Percentiles rank a stretch among this genome's conserved stretches.
Evolutionary conservation across 441 rosid species (phyloP).

Genomic region (Euphorbia schlechtendalii): DNA sequence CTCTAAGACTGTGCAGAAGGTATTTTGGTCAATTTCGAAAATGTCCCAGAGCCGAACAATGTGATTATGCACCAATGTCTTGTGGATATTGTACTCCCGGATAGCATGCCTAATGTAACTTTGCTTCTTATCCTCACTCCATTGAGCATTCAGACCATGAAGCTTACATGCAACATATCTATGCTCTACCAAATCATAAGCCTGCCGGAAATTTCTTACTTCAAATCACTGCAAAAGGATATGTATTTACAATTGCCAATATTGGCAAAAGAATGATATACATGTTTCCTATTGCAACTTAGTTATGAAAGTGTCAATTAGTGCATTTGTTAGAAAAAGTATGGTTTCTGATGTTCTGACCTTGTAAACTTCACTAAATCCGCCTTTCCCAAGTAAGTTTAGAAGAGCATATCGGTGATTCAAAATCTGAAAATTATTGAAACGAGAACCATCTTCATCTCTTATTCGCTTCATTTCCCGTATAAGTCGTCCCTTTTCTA

Average conservation of each 20-base stretch:
- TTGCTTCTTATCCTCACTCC: conserved; percentile 99
- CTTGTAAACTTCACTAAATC: conserved; percentile 99
- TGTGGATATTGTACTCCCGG: conserved; percentile 95
- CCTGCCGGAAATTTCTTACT: conserved; percentile 80
- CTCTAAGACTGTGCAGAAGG: conserved; percentile 97
- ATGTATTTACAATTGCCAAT: conserved; percentile 52
- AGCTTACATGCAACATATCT: conserved; percentile 98
- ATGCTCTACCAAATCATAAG: conserved; percentile 95
- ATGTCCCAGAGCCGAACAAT: conserved; percentile 99
- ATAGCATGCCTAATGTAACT: conserved; percentile 94
- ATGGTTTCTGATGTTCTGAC: conserved; percentile 44
- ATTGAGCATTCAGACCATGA: conserved; percentile 96
- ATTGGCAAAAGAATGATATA: conserved; percentile 38
- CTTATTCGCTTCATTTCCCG: conserved; percentile 98
- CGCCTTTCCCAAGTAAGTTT: conserved; percentile 98
- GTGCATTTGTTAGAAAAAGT: background rate
- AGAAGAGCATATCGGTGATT: conserved; percentile 85
- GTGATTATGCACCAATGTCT: conserved; percentile 93
- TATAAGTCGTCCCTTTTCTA: conserved; percentile 93
- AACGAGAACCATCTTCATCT: conserved; percentile 98
- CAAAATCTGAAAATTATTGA: conserved; percentile 92
- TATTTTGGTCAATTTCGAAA: conserved; percentile 93
- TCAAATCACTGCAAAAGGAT: conserved; percentile 62
- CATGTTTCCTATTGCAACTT: conserved; percentile 18
- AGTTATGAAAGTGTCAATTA: background rate